These are phyloP conservation scores for Pisolithus microcarpus DNA, from an alignment of 768 basidiomycete genomes.

Conservation along the genomic window DNA sequence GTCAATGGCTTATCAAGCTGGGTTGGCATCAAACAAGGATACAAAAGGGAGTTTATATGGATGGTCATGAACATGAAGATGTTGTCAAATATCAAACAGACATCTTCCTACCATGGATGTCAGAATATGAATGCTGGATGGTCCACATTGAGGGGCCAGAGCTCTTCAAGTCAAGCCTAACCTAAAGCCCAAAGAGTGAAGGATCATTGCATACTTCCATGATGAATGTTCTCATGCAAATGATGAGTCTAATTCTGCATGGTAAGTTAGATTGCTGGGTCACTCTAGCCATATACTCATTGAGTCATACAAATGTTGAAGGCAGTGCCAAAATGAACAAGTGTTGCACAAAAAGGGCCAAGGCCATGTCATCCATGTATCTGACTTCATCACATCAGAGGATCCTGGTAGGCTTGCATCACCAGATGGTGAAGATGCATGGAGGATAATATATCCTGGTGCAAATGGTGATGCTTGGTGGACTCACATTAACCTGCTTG, in stretches of 20 bases:
- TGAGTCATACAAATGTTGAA: not conserved
- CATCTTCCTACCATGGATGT: not conserved
- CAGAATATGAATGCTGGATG: not conserved
- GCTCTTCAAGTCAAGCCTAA: not conserved
- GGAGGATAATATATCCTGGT: slow-evolving; percentile 12
- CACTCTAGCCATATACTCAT: not conserved
- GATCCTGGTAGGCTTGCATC: too few species aligned
- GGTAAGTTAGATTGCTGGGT: not conserved
- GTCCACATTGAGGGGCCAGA: not conserved
- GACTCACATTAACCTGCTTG: slow-evolving; percentile 1
- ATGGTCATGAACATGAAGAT: slow-evolving; percentile 10
- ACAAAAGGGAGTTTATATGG: slow-evolving; percentile 11
- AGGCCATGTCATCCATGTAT: slow-evolving; percentile 32
- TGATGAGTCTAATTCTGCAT: slow-evolving; percentile 24
- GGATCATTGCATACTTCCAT: not conserved
- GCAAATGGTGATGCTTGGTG: slow-evolving; percentile 12
- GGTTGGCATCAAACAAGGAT: slow-evolving; percentile 2
- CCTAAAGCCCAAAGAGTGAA: not conserved
- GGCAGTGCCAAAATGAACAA: not conserved
- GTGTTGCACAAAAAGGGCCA: slow-evolving; percentile 7
- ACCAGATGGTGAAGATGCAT: slow-evolving; percentile 23
- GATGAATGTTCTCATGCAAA: slow-evolving; percentile 14
- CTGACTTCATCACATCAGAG: slow-evolving; percentile 31
- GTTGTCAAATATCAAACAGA: not conserved
- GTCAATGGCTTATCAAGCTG: slow-evolving; percentile 4